Base-by-base conservation (phyloP, 2,329 filamentous ascomycete genomes). In the Phialemoniopsis sp. region DNA sequence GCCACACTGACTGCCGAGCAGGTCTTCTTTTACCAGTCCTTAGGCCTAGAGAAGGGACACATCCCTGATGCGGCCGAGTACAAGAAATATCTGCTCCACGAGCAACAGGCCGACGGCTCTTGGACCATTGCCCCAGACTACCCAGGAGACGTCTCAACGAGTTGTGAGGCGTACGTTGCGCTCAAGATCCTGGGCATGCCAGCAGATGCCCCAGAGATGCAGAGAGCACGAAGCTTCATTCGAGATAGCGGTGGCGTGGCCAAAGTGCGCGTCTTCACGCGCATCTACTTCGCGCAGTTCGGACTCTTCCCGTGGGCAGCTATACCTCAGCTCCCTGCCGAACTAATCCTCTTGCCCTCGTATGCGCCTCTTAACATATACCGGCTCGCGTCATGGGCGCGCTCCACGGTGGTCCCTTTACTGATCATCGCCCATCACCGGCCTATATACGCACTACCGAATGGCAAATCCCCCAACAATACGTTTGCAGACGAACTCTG, bases 291-390 rank as follows among this genome's bases (percentile, higher is more conserved):
- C 5, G 46, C 43, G 35, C 36, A 34, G 29, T 41, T 64, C 34
- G 61, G 61, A 8, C 42, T 64, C 3, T 50, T 61, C 18, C 55
- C 58, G 2, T 64, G 60, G 59, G 33, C 42, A 5, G 48, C 51
- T 1, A 44, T 62, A 1, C 60, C 59, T 2, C 39, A 61, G 36
- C 29, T 63, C 2, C 58, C 60, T 0, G 43, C 51, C 2, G 60
- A 64, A 39, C 36, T 64, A 0, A 57, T 64, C 12, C 38, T 62
- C 2, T 26, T 60, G 15, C 58, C 61, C 0, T 14, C 48, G 3
- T 40, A 31, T 8, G 36, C 37, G 8, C 54, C 55, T 0, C 42
- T 62, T 32, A 62, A 50, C 34, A 53, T 64, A 12, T 63, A 59
- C 37, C 41, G 30, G 2, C 32, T 61, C 8, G 42, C 55, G 4